Percentiles rank a stretch among this genome's conserved stretches.
Evolutionary conservation across 345 rosid species (phyloP).

Genomic region (Camelina laxa): DNA sequence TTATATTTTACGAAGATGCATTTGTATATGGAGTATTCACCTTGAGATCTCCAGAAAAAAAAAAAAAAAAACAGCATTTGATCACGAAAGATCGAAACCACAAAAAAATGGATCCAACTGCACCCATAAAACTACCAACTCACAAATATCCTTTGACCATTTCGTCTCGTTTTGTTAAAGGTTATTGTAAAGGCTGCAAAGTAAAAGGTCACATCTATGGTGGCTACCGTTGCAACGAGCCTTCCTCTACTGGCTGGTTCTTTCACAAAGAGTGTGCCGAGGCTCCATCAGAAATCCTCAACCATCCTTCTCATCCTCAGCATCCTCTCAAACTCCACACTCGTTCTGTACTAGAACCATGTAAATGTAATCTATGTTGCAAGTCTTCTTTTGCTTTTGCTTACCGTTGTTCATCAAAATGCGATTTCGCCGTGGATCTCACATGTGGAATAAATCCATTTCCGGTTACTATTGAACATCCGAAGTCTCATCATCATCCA

Average conservation of each 20-base stretch:
- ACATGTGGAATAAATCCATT: slow-evolving; percentile 8
- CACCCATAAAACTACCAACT: background rate
- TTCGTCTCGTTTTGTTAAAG: slow-evolving; percentile 5
- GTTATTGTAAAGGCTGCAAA: background rate
- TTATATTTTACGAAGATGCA: background rate
- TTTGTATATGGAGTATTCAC: background rate
- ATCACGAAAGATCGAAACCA: background rate
- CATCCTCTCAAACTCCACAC: slow-evolving; percentile 14
- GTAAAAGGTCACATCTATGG: slow-evolving; percentile 13
- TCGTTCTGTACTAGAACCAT: background rate
- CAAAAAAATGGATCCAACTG: background rate
- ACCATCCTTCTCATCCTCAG: slow-evolving; percentile 17
- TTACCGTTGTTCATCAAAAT: background rate
- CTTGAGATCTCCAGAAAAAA: background rate
- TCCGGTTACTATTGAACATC: background rate
- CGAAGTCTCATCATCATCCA: slow-evolving; percentile 12
- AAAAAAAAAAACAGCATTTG: background rate
- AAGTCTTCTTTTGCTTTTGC: background rate
- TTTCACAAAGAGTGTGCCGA: slow-evolving; percentile 22
- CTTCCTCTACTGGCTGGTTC: background rate
- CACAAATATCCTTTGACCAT: background rate
- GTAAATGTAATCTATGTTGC: background rate
- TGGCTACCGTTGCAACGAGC: slow-evolving; percentile 1
- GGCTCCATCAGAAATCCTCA: background rate
- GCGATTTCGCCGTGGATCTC: background rate